Conservation (phyloP, 345 rosid genomes). For the Eucalyptus marginata region DNA sequence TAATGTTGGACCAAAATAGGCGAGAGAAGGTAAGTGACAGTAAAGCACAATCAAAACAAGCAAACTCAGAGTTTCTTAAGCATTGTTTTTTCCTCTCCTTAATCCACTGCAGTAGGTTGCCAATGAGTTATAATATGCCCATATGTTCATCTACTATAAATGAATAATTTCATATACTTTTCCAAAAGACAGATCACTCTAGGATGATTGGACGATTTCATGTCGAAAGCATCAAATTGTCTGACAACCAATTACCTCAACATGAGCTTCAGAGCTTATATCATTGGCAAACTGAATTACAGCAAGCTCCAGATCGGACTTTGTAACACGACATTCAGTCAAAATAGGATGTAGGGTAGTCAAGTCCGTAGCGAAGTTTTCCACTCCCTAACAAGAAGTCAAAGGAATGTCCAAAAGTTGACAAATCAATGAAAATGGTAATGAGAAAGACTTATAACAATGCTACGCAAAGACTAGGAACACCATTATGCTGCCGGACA, state of each 20-base stretch:
- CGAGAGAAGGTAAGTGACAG: background rate
- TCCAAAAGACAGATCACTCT: background rate
- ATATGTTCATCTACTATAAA: background rate
- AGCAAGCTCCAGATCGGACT: constrained; percentile 76
- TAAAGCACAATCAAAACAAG: background rate
- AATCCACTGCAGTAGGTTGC: background rate
- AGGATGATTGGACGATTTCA: background rate
- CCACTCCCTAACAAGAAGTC: constrained; percentile 44
- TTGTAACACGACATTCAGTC: constrained; percentile 88
- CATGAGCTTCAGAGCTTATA: constrained; percentile 95
- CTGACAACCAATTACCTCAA: constrained; percentile 37
- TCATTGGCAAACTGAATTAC: constrained; percentile 88
- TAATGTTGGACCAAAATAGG: background rate
- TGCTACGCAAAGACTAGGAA: background rate
- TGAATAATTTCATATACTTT: background rate
- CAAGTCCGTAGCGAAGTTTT: constrained; percentile 57
- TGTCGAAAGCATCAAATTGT: background rate
- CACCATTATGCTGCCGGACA: background rate
- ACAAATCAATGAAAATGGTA: background rate
- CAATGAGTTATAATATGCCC: background rate
- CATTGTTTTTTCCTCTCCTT: background rate
- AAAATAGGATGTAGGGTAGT: constrained; percentile 70
- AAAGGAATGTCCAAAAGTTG: background rate
- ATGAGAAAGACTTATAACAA: background rate
- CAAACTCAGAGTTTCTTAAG: background rate